Evolutionary conservation across 495 filamentous ascomycete species (phyloP).

Genomic region (Penicillium samsonianum): DNA sequence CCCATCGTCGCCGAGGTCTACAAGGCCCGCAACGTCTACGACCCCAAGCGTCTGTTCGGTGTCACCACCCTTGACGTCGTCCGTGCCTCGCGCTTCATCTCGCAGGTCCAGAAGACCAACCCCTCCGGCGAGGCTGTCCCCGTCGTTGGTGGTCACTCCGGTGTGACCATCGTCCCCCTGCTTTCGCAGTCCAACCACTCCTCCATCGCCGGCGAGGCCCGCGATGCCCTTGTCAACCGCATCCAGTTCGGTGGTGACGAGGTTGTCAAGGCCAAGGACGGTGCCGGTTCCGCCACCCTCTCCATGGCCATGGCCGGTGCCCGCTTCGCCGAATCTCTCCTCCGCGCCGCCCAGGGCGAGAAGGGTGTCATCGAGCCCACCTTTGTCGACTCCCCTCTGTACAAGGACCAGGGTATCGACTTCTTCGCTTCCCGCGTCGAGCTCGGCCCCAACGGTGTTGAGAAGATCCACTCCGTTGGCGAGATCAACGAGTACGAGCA

Average conservation of each 20-base stretch:
- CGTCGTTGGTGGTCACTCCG: conserved; percentile 95
- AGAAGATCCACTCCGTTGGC: conserved; percentile 87
- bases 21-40: conserved; percentile 92
- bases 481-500: conserved; percentile 80
- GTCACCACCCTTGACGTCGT: conserved; percentile 99
- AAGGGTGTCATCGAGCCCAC: conserved; percentile 95
- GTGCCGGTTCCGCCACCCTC: conserved; percentile 95
- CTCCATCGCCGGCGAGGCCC: conserved; percentile 71
- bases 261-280: conserved; percentile 98
- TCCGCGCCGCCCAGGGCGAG: conserved; percentile 89
- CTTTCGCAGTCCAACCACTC: conserved; percentile 91
- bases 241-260: conserved; percentile 99
- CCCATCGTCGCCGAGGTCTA: conserved; percentile 96
- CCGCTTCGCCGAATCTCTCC: conserved; percentile 91
- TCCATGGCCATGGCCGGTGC: conserved; percentile 99
- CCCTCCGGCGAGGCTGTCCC: conserved; percentile 90
- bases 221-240: conserved; percentile 80
- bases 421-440: conserved; percentile 95
- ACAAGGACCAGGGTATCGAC: conserved; percentile 93
- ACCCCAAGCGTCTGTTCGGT: conserved; percentile 98
- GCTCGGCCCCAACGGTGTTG: conserved; percentile 93
- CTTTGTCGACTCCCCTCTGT: conserved; percentile 94
- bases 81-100: conserved; percentile 96
- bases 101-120: conserved; percentile 85
- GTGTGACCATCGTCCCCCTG: conserved; percentile 96